Base-by-base conservation (phyloP, 2,329 filamentous ascomycete species). In the Sporothrix globosa region DNA sequence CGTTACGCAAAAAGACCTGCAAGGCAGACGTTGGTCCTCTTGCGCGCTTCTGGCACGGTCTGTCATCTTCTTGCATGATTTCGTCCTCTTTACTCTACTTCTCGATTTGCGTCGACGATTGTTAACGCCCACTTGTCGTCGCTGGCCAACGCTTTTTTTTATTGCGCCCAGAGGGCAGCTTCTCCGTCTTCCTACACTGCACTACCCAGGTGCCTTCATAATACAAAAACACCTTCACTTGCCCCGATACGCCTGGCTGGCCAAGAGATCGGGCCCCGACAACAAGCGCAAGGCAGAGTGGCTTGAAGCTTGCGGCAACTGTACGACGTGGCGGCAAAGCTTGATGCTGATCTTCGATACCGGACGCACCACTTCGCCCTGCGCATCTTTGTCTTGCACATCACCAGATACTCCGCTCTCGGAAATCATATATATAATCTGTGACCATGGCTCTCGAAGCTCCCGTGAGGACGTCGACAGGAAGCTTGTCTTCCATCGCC, bases 391-490 rank as follows among this genome's bases (percentile, higher is more conserved):
- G 17, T 19, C 54, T n/a, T 41, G 19, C 10, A 60, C 56, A 41
- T 60, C 34, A 44, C 39, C 39, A 44, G 13, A 46, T 27, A 61
- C 39, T 17, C 21, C 13, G 19, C n/a, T 21, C 13, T 21, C n/a
- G n/a, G 10, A 60, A 41, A 10, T 27, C 39, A 44, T 41, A 61
- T 46, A 60, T 69, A 71, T 68, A 71, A 46, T 34, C 10, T 24
- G 56, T 13, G 21, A 30, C 74, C 79, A 88, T 88, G 86, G 87
- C 87, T 78, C 82, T 89, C 78, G 85, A 88, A 80, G 87, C 84
- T 77, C 88, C 88, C 72, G 78, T 91, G 75, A 83, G 88, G 76
- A 86, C 87, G 73, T 90, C 89, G 72, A 86, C 86, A 71, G 86
- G 85, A 77, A 86, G 82, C 79, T 79, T 86, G 74, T 82, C 85